Percentiles rank a stretch among this genome's conserved stretches.
Evolutionary conservation across 2,329 filamentous ascomycete species (phyloP).

Genomic region (Trichoderma breve): DNA sequence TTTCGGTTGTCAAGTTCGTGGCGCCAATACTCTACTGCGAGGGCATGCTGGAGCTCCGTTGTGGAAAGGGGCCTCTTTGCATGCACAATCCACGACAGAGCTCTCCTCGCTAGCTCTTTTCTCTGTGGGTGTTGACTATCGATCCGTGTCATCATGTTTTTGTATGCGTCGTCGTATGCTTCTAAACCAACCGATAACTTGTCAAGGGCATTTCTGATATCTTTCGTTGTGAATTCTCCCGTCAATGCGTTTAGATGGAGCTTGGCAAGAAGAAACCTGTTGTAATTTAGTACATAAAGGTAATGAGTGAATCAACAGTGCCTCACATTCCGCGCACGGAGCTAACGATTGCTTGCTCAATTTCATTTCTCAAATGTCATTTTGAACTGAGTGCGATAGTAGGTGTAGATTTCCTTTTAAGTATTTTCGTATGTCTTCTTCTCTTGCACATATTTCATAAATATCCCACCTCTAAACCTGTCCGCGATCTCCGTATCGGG

Average conservation of each 20-base stretch:
- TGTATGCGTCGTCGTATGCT: not conserved
- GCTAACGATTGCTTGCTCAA: not conserved
- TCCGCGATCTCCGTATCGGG: not conserved
- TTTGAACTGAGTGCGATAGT: not conserved
- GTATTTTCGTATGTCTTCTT: not conserved
- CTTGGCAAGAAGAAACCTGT: not conserved
- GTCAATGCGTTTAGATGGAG: not conserved
- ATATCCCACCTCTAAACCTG: not conserved
- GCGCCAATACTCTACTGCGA: not conserved
- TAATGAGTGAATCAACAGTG: not conserved
- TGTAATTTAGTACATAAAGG: not conserved
- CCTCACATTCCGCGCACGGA: not conserved
- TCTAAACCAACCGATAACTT: not conserved
- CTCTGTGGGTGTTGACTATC: not conserved
- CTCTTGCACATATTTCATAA: not conserved
- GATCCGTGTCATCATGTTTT: not conserved
- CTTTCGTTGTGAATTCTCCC: not conserved
- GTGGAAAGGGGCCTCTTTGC: not conserved
- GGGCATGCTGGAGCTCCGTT: not conserved
- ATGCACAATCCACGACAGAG: not conserved
- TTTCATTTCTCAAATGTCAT: not conserved
- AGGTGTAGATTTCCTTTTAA: not conserved
- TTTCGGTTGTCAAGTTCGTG: not conserved
- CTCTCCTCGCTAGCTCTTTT: not conserved
- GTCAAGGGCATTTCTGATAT: not conserved